Percentiles rank a stretch among this genome's conserved stretches.
phyloP scores from a whole-genome alignment of 495 filamentous ascomycete species.

The Penicillium herquei region DNA sequence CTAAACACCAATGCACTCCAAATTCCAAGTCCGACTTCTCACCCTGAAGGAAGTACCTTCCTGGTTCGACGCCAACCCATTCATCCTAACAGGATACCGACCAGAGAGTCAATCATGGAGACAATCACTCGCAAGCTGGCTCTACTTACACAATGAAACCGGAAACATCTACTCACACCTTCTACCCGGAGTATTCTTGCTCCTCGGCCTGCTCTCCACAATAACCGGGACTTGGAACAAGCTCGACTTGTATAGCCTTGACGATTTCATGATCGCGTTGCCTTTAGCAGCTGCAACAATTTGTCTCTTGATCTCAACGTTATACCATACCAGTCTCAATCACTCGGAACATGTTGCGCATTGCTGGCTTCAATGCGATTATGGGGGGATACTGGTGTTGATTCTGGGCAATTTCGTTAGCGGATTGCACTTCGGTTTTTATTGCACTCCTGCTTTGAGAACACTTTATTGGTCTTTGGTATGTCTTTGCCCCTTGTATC shows the following conservation, averaged over 20 bases:
- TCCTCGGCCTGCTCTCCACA: constrained; percentile 2
- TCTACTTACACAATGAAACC: constrained; percentile 30
- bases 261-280: constrained; percentile 11
- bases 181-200: constrained; percentile 18
- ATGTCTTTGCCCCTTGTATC: not conserved
- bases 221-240: not conserved
- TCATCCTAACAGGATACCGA: constrained; percentile 35
- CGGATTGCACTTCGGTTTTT: constrained; percentile 25
- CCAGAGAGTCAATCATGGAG: constrained; percentile 31
- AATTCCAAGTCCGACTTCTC: not conserved
- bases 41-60: constrained; percentile 7
- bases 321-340: constrained; percentile 21
- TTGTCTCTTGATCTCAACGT: constrained; percentile 16
- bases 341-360: constrained; percentile 13
- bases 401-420: constrained; percentile 24
- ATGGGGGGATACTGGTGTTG: constrained; percentile 18
- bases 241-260: constrained; percentile 4
- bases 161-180: constrained; percentile 34
- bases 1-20: no score
- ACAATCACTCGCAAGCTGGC: constrained; percentile 28
- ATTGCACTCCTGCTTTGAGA: constrained; percentile 15
- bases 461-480: constrained; percentile 20
- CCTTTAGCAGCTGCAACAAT: constrained; percentile 11
- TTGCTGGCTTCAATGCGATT: constrained; percentile 16
- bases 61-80: constrained; percentile 39